These are phyloP conservation scores for Clitopilus hobsonii DNA, from an alignment of 768 basidiomycete species.

Conservation along the genomic window DNA sequence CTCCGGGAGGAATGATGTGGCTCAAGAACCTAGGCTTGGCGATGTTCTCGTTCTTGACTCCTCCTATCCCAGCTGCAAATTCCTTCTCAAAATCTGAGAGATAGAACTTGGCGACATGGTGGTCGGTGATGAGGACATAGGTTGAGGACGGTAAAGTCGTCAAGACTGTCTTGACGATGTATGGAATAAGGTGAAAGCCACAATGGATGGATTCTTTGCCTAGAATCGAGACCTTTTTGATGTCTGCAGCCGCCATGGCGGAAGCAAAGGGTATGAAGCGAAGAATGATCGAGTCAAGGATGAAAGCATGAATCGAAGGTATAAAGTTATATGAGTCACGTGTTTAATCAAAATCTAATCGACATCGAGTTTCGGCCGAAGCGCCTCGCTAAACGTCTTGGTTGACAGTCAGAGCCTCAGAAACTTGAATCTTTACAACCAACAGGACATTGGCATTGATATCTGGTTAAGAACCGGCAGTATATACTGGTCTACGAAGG, in stretches of 20 bases:
- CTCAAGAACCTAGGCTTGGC: conserved; percentile 64
- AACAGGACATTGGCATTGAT: background rate
- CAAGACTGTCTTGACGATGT: conserved; percentile 77
- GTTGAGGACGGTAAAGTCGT: conserved; percentile 69
- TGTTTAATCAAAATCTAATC: background rate
- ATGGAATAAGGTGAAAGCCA: conserved; percentile 87
- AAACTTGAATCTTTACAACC: background rate
- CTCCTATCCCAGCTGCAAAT: conserved; percentile 45
- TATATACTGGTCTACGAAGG: background rate
- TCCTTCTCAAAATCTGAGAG: conserved; percentile 62
- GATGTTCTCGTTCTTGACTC: conserved; percentile 13
- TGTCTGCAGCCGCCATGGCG: conserved; percentile 43
- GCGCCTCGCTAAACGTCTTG: background rate
- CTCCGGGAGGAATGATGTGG: conserved; percentile 83
- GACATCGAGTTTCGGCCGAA: background rate
- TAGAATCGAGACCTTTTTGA: conserved; percentile 79
- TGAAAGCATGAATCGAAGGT: background rate
- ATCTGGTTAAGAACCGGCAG: background rate
- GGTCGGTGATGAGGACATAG: conserved; percentile 92
- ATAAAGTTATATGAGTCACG: background rate
- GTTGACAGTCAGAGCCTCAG: too few relatives aligned
- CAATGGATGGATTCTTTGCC: conserved; percentile 87
- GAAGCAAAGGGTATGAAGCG: background rate
- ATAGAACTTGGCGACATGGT: conserved; percentile 80
- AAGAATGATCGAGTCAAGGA: background rate